A percentile compares a stretch with the other conserved stretches of the same genome.
These are phyloP conservation scores for Cicer pinnatifidum DNA, from an alignment of 306 rosid genomes.

Conservation along the genomic window DNA sequence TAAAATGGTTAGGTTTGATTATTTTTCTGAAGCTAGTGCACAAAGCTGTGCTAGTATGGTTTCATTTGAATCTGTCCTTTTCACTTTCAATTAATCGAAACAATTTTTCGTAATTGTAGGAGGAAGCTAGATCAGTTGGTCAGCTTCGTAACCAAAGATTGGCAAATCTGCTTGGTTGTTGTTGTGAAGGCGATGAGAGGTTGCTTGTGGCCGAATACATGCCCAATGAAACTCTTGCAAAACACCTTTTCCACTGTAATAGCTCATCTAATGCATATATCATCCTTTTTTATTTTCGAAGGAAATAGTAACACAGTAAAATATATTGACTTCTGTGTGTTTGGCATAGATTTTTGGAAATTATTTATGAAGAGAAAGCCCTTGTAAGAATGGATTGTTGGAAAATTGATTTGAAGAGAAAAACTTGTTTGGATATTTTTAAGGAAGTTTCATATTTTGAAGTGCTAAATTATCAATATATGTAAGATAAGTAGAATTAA, in stretches of 20 bases:
- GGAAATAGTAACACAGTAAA: no score
- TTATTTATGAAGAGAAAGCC: not conserved
- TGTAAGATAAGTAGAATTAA: no score
- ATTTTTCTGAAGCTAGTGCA: constrained; percentile 33
- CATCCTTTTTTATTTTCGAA: constrained; percentile 2
- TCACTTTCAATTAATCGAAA: constrained; percentile 38
- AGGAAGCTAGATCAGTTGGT: constrained; percentile 81
- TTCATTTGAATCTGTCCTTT: constrained; percentile 13
- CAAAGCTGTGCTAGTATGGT: not conserved
- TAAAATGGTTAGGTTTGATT: constrained; percentile 12
- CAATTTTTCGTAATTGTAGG: constrained; percentile 51
- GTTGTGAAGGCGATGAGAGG: constrained; percentile 80
- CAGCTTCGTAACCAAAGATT: constrained; percentile 73
- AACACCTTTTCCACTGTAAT: constrained; percentile 81
- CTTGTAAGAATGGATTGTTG: constrained; percentile 21
- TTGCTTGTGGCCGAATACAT: constrained; percentile 80
- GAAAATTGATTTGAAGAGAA: constrained; percentile 23
- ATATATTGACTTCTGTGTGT: not conserved
- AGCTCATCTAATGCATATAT: constrained; percentile 17
- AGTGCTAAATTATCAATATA: not conserved
- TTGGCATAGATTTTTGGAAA: not conserved
- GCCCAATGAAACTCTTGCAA: constrained; percentile 82
- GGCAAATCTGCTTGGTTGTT: constrained; percentile 78
- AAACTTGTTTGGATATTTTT: constrained; percentile 9
- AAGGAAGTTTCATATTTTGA: not conserved